These are phyloP conservation scores for Salvia splendens DNA, from an alignment of 257 asterid species.

Conservation along the genomic window DNA sequence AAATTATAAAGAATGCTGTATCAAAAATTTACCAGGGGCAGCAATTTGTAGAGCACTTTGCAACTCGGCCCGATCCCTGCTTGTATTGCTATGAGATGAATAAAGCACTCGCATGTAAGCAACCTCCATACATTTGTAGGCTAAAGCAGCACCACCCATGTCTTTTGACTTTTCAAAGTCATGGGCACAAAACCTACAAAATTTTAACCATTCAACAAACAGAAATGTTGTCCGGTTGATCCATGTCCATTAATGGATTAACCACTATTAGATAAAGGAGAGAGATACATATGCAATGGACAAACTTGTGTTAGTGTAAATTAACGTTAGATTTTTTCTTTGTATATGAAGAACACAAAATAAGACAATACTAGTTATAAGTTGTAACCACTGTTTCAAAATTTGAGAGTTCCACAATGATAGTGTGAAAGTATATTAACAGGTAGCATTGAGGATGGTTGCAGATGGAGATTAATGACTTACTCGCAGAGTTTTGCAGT, in stretches of 20 bases:
- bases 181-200: constrained; percentile 83
- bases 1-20: constrained; percentile 21
- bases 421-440: constrained; percentile 20
- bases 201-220: constrained; percentile 33
- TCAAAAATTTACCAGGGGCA: constrained; percentile 66
- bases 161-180: constrained; percentile 89
- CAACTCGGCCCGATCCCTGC: constrained; percentile 73
- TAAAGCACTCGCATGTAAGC: constrained; percentile 89
- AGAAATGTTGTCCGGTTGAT: constrained; percentile 30
- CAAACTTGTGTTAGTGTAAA: neutral
- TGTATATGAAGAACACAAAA: constrained; percentile 9
- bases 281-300: constrained; percentile 16
- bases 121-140: constrained; percentile 91
- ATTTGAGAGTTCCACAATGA: constrained; percentile 16
- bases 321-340: constrained; percentile 2
- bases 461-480: constrained; percentile 38
- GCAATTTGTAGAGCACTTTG: constrained; percentile 70
- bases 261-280: constrained; percentile 18
- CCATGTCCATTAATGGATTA: constrained; percentile 27
- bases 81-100: constrained; percentile 65
- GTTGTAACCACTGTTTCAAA: constrained; percentile 3
- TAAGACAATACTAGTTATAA: neutral
- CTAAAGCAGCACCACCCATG: constrained; percentile 92
- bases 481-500: constrained; percentile 99
- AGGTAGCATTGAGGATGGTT: constrained; percentile 10